These are phyloP conservation scores for Pyrus bretschneideri DNA, from an alignment of 306 rosid species.

Conservation along the genomic window DNA sequence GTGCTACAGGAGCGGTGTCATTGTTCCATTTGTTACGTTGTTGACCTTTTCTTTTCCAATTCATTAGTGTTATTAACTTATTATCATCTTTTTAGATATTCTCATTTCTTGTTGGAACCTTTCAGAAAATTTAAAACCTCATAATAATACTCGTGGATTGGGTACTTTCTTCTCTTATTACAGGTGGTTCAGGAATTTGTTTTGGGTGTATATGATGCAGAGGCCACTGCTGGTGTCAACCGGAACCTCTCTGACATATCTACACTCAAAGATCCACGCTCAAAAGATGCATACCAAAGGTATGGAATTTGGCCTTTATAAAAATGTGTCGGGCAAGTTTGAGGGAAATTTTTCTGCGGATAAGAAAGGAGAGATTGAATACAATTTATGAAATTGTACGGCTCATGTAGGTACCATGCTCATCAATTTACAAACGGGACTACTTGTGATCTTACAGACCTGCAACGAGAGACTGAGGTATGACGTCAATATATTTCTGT, in stretches of 20 bases:
- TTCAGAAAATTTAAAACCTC: constrained; percentile 17
- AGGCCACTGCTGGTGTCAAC: constrained; percentile 72
- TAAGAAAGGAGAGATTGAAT: background rate
- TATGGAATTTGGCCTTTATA: constrained; percentile 21
- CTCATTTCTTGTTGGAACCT: background rate
- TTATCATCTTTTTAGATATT: background rate
- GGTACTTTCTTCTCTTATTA: constrained; percentile 13
- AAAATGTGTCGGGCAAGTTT: background rate
- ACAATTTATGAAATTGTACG: constrained; percentile 7
- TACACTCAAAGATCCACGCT: constrained; percentile 84
- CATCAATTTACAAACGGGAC: constrained; percentile 93
- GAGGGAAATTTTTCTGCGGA: background rate
- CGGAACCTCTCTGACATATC: constrained; percentile 84
- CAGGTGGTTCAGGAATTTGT: constrained; percentile 80
- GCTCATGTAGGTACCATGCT: constrained; percentile 65
- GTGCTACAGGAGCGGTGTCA: background rate
- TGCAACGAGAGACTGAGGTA: constrained; percentile 92
- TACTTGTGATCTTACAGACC: constrained; percentile 78
- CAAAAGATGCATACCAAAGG: constrained; percentile 94
- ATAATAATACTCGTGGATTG: constrained; percentile 4
- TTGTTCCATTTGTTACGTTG: background rate
- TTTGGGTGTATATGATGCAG: constrained; percentile 74
- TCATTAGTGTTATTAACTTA: background rate
- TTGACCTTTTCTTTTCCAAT: background rate
- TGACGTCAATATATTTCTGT: constrained; percentile 2